Conservation (phyloP, 2,329 filamentous ascomycete genomes). For the Nigrograna mackinnonii region DNA sequence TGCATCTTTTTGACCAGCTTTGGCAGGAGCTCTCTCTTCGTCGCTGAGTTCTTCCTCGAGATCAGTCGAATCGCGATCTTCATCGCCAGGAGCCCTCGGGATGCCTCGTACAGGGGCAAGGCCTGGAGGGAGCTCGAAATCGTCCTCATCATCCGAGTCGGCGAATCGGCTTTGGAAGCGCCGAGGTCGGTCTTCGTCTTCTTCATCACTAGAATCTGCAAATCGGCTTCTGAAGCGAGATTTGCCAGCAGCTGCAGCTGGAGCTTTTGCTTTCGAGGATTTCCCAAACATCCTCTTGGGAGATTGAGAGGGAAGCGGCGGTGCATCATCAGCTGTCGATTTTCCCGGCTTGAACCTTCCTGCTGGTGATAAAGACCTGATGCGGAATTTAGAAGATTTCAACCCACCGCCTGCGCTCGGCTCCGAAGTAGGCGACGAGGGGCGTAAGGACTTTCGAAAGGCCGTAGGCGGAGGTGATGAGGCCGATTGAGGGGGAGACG, state of each 20-base stretch:
- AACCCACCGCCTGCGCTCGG: slow-evolving; percentile 20
- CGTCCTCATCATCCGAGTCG: slow-evolving; percentile 58
- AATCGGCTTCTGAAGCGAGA: slow-evolving; percentile 56
- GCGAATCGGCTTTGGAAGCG: slow-evolving; percentile 52
- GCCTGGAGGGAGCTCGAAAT: slow-evolving; percentile 41
- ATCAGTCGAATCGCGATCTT: slow-evolving; percentile 62
- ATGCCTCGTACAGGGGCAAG: slow-evolving; percentile 63
- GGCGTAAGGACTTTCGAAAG: slow-evolving; percentile 37
- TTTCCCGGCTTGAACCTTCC: slow-evolving; percentile 53
- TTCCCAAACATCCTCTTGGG: slow-evolving; percentile 15
- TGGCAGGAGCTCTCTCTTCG: slow-evolving; percentile 23
- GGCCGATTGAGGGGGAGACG: slow-evolving; percentile 31
- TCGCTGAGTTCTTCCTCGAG: slow-evolving; percentile 51
- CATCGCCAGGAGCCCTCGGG: slow-evolving; percentile 55
- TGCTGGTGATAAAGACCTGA: slow-evolving; percentile 71
- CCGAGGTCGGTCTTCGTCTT: slow-evolving; percentile 38
- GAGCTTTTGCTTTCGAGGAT: slow-evolving; percentile 15
- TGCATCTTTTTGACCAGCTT: slow-evolving; percentile 51
- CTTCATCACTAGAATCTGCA: slow-evolving; percentile 70
- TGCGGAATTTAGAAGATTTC: slow-evolving; percentile 63
- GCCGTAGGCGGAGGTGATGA: slow-evolving; percentile 24
- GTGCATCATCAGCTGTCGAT: slow-evolving; percentile 13
- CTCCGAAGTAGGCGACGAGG: slow-evolving; percentile 29
- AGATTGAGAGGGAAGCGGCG: slow-evolving; percentile 15
- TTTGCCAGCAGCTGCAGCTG: slow-evolving; percentile 17